Conservation (phyloP, 495 filamentous ascomycete species). For the Jackrogersella multiformis region DNA sequence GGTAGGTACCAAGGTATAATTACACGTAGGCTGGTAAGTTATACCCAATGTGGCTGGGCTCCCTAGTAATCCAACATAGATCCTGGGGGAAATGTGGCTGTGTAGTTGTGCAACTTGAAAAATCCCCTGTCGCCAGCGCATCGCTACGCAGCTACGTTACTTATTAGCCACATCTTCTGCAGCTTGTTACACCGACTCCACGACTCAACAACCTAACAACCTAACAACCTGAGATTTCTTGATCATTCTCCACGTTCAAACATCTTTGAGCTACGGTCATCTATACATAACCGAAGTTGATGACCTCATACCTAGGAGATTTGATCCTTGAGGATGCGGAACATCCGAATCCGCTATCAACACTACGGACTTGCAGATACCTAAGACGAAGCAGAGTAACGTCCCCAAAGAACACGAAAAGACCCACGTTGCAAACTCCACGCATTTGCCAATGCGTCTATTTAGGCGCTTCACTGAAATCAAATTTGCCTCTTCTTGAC, state of each 20-base stretch:
- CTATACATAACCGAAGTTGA: constrained; percentile 27
- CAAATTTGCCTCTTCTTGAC: constrained; percentile 33
- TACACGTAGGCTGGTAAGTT: not conserved
- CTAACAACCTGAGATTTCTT: too few relatives aligned
- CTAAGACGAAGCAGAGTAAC: constrained; percentile 17
- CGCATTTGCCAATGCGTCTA: constrained; percentile 16
- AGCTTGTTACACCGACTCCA: constrained; percentile 24
- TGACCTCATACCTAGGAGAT: constrained; percentile 36
- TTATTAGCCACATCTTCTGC: constrained; percentile 39
- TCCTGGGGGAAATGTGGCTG: constrained; percentile 29
- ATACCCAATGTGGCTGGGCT: constrained; percentile 1
- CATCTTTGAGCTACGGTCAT: constrained; percentile 5
- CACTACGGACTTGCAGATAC: not conserved
- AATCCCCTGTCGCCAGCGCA: constrained; percentile 34
- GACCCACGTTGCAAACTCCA: constrained; percentile 15
- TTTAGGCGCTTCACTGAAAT: constrained; percentile 1
- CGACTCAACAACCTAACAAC: constrained; percentile 14
- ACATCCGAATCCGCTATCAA: constrained; percentile 27
- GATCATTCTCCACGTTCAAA: constrained; percentile 21
- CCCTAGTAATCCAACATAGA: not conserved
- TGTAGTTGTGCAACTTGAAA: constrained; percentile 4
- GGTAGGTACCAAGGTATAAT: not conserved
- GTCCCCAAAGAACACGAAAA: constrained; percentile 22
- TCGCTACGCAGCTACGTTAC: constrained; percentile 23
- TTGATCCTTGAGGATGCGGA: constrained; percentile 19